Evolutionary conservation across 805 yeast species (phyloP), one percentile per base, ranked within the genome.

Genomic region (Kluyveromyces nonfermentans): DNA sequence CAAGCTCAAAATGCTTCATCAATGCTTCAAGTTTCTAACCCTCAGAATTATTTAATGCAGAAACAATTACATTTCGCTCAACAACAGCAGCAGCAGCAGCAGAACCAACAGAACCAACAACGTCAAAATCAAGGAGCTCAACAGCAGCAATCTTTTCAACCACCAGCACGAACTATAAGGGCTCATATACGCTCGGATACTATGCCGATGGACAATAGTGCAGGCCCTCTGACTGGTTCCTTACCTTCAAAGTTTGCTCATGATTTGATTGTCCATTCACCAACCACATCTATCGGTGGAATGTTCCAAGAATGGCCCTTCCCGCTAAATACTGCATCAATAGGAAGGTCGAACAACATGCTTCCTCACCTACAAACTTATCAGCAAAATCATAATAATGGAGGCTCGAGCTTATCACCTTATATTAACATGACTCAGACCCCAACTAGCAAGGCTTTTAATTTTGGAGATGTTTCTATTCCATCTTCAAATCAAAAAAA

Each of bases 281-380:
- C 65, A 20, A 55, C 44, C 22, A 52, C 54, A 1, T 50, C 60
- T 1, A 55, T 56, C 44, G 41, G 41, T 9, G 49, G 61, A 4
- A 56, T 60, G 63, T 61, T 61, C 41, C 64, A 56, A 31, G 65
- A 61, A 47, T 61, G 65, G 65, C 49, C 56, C 7, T 46, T 38
- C 35, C 36, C 42, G 15, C 35, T 18, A 8, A 40, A 38, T 21
- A 28, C 45, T 10, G 25, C 16, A n/a, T 28, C 37, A n/a, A 41
- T 12, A 20, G 42, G 41, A n/a, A 22, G 35, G 8, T 36, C 38
- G n/a, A 38, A 51, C 14, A 25, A 50, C 8, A 43, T 21, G 14
- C 34, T 38, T 9, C 41, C 41, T 12, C 41, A 38, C 16, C 34
- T 38, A 20, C 41, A 38, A 28, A 38, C 18, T n/a, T 10, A 15